Evolutionary conservation across 2,329 filamentous ascomycete species (phyloP), one percentile per base, ranked within the genome.

Genomic region (Diaporthe amygdali): DNA sequence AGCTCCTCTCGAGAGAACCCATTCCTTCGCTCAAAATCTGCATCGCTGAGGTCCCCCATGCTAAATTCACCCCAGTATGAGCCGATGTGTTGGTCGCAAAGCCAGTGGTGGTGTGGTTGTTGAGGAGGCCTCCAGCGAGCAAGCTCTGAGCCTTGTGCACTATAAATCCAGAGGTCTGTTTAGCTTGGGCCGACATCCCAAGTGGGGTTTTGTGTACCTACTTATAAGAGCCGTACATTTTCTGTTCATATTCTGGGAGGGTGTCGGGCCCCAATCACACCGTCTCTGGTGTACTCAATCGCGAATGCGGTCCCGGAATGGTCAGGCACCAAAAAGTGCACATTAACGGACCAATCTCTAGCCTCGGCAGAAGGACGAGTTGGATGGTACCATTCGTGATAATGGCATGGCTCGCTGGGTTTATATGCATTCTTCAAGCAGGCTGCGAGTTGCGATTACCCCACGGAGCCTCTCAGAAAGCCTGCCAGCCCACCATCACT

Each of bases 361-460:
- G 44, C 20, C 61, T 8, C 15, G 15, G 22, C 22, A 15, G 30
- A 30, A 47, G 51, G 15, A 51, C 46, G 15, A 20, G 44, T 22
- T 30, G 44, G 44, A 22, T 44, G 32, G 32, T 47, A 22, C 27
- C 41, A 44, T 32, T 34, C 61, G 17, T 22, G 22, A 49, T 37
- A 22, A 15, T 30, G 44, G 27, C 44, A 66, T 51, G 47, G 41
- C 14, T 37, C 44, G n/a, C 44, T 10, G 46, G 61, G 22, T 66
- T 66, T 51, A 66, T 49, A 47, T 51, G 47, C 27, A 37, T 17
- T n/a, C 14, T 4, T 37, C 27, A 66, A 66, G 61, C 61, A 66
- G 61, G 61, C 61, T 66, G 61, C 51, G 61, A 30, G 27, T n/a
- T n/a, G n/a, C n/a, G n/a, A n/a, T n/a, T n/a, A n/a, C n/a, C 15